phyloP scores from a whole-genome alignment of 2,329 filamentous ascomycete species.

The Epichloe scottii region DNA sequence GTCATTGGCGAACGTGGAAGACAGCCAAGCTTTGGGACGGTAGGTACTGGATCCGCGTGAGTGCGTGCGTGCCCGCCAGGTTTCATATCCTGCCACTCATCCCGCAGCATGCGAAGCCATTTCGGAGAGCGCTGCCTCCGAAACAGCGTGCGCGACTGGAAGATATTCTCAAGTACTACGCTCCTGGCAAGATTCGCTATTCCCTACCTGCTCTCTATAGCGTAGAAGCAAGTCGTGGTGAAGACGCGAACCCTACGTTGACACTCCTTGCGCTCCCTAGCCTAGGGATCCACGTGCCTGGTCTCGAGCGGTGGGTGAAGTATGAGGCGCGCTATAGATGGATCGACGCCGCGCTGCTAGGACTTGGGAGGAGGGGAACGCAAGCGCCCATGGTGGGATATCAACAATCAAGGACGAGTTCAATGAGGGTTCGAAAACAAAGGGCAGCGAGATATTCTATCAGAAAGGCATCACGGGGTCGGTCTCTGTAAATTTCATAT shows the following conservation, averaged over 20 bases:
- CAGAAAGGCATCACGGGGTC: background rate
- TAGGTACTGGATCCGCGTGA: slow-evolving; percentile 46
- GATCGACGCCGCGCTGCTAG: slow-evolving; percentile 30
- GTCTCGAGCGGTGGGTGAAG: slow-evolving; percentile 33
- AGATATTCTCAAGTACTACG: slow-evolving; percentile 32
- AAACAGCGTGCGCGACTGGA: slow-evolving; percentile 23
- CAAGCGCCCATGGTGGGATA: background rate
- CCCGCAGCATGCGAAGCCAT: slow-evolving; percentile 30
- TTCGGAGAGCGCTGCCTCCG: slow-evolving; percentile 30
- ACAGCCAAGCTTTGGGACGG: slow-evolving; percentile 39
- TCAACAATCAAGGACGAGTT: background rate
- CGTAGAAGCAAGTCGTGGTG: slow-evolving; percentile 16
- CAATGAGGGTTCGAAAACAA: background rate
- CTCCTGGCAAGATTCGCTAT: slow-evolving; percentile 42
- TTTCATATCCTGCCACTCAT: slow-evolving; percentile 35
- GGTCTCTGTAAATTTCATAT: background rate
- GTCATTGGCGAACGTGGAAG: slow-evolving; percentile 20
- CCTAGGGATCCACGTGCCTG: slow-evolving; percentile 33
- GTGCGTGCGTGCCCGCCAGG: slow-evolving; percentile 27
- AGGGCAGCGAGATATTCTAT: background rate
- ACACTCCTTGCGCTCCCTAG: slow-evolving; percentile 41
- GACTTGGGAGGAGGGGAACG: slow-evolving; percentile 8
- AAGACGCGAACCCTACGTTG: slow-evolving; percentile 13
- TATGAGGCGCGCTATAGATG: slow-evolving; percentile 39
- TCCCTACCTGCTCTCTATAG: slow-evolving; percentile 43